These are phyloP conservation scores for Starmerella etchellsii DNA, from an alignment of 805 yeast genomes.

Conservation along the genomic window DNA sequence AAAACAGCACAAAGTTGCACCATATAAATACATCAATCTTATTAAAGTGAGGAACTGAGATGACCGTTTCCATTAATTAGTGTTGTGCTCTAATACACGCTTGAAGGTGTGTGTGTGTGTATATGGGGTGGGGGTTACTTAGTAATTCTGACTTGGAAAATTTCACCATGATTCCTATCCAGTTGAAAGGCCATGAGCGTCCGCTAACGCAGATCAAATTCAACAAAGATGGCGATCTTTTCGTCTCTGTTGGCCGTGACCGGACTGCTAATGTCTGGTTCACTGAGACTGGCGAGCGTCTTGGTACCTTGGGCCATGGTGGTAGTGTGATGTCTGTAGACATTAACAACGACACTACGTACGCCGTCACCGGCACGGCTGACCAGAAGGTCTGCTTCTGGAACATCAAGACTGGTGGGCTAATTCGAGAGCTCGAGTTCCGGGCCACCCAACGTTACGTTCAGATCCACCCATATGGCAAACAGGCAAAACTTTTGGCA, in stretches of 20 bases:
- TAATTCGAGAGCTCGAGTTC: slow-evolving; percentile 42
- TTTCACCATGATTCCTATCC: slow-evolving; percentile 23
- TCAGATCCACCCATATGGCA: slow-evolving; percentile 65
- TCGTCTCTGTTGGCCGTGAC: slow-evolving; percentile 88
- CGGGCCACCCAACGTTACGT: slow-evolving; percentile 86
- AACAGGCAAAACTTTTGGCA: slow-evolving; percentile 43
- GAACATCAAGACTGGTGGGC: slow-evolving; percentile 65
- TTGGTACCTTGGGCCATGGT: slow-evolving; percentile 79
- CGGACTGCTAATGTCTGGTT: slow-evolving; percentile 77
- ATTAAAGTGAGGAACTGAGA: too few species aligned
- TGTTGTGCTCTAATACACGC: too few species aligned
- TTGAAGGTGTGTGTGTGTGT: too few species aligned
- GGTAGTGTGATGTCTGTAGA: slow-evolving; percentile 96
- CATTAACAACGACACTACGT: slow-evolving; percentile 54
- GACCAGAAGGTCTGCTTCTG: slow-evolving; percentile 78
- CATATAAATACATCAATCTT: too few species aligned
- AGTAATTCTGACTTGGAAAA: too few species aligned
- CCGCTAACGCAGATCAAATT: slow-evolving; percentile 91
- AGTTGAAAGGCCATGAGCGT: slow-evolving; percentile 85
- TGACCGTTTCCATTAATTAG: too few species aligned
- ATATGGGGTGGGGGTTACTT: too few species aligned
- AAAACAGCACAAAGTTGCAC: too few species aligned
- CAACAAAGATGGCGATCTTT: slow-evolving; percentile 88
- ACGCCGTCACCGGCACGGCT: slow-evolving; percentile 79
- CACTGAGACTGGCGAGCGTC: slow-evolving; percentile 87